phyloP scores from a whole-genome alignment of 108 stramenopile genomes.

The Discostella pseudostelligera region DNA sequence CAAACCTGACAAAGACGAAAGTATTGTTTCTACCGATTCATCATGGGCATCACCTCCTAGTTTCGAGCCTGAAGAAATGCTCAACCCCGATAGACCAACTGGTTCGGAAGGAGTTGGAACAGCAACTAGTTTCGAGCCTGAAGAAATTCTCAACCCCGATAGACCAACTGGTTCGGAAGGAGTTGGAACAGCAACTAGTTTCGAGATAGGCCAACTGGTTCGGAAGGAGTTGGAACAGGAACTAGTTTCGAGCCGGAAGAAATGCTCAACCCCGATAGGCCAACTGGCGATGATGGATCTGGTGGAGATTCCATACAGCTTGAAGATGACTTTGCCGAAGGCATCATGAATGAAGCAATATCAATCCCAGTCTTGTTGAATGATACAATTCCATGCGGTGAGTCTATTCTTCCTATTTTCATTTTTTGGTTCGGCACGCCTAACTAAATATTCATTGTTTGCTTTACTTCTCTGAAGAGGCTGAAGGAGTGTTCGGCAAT shows the following conservation, averaged over 20 bases:
- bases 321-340: slow-evolving; percentile 23
- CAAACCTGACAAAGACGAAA: too few species aligned
- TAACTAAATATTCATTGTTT: background rate
- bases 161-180: background rate
- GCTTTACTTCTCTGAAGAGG: background rate
- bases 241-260: background rate
- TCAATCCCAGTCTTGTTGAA: slow-evolving; percentile 6
- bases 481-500: slow-evolving; percentile 3
- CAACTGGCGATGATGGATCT: background rate
- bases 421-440: background rate
- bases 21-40: too few species aligned
- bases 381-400: slow-evolving; percentile 14
- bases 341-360: slow-evolving; percentile 12
- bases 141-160: background rate
- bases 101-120: background rate
- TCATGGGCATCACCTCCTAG: too few species aligned
- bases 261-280: background rate
- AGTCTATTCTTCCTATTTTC: background rate
- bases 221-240: background rate
- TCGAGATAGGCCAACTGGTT: background rate
- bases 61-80: background rate
- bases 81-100: background rate
- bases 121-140: background rate
- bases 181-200: background rate
- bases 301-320: background rate